Evolutionary conservation across 176 grass and related monocot species (phyloP).

Genomic region (Chrysopogon serrulatus): DNA sequence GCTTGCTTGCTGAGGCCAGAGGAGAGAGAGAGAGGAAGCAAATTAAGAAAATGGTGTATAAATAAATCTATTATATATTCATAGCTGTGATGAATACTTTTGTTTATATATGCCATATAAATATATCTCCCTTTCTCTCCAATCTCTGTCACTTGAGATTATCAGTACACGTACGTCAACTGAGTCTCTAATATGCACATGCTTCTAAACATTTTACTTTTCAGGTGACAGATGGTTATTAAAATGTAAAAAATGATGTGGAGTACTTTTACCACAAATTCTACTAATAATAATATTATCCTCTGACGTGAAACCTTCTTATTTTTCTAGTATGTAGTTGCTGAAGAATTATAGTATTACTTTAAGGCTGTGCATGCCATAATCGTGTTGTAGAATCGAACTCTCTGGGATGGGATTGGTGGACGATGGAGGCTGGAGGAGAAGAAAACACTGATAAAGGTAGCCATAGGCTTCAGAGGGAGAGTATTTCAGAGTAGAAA

Average conservation of each 20-base stretch:
- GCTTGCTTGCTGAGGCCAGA: slow-evolving; percentile 8
- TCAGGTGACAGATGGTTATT: not conserved
- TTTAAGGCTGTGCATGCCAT: not conserved
- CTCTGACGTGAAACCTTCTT: not conserved
- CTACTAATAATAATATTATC: not conserved
- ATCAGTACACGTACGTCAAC: not conserved
- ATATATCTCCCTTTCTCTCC: no score
- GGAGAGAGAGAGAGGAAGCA: slow-evolving; percentile 23
- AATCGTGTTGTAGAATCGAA: slow-evolving; percentile 23
- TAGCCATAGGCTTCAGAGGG: slow-evolving; percentile 26
- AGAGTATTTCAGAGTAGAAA: slow-evolving; percentile 5
- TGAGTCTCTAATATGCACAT: not conserved
- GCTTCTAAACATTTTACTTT: not conserved
- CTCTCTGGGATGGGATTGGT: not conserved
- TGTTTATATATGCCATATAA: not conserved
- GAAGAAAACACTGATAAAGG: not conserved
- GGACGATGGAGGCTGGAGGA: not conserved
- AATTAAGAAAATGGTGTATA: not conserved
- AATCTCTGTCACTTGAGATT: not conserved
- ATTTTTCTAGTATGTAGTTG: not conserved
- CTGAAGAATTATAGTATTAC: not conserved
- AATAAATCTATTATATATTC: not conserved
- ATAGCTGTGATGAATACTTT: slow-evolving; percentile 4
- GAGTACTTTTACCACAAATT: not conserved
- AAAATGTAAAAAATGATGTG: not conserved